Evolutionary conservation across 352 stramenopile species (phyloP).

Genomic region (Pythium pyrilobum): DNA sequence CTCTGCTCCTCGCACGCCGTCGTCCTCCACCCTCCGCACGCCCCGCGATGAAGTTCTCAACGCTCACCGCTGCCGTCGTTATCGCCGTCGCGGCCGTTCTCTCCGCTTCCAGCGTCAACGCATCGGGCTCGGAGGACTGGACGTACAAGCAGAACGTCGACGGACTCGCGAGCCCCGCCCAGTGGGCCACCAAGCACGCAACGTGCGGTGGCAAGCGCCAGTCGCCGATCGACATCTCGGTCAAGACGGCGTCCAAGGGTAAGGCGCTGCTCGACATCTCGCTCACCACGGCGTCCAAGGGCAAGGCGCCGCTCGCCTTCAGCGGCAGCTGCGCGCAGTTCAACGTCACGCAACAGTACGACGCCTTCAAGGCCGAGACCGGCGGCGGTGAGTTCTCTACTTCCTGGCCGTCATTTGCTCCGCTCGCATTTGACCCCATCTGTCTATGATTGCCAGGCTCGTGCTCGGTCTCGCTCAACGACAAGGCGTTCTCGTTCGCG

Average conservation of each 20-base stretch:
- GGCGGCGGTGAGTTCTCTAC: neutral
- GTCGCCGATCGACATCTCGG: neutral
- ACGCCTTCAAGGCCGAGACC: conserved; percentile 21
- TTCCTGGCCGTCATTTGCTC: neutral
- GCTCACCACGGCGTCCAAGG: neutral
- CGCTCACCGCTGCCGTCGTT: too few species aligned
- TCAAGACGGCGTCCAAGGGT: neutral
- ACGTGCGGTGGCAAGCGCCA: conserved; percentile 5
- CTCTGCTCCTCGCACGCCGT: too few species aligned
- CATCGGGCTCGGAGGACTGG: too few species aligned
- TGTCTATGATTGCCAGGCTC: neutral
- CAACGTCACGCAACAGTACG: conserved; percentile 15
- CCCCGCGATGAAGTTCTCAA: too few species aligned
- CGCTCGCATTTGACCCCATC: neutral
- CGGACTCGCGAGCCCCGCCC: neutral
- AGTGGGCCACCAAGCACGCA: conserved; percentile 16
- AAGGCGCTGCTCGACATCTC: conserved; percentile 1
- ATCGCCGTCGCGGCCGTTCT: too few species aligned
- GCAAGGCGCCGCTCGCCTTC: conserved; percentile 2
- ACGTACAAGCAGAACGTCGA: neutral
- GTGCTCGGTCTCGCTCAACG: neutral
- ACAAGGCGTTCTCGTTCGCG: conserved; percentile 20
- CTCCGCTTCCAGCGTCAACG: too few species aligned
- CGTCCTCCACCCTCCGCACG: too few species aligned
- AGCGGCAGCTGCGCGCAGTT: conserved; percentile 20